Evolutionary conservation across 495 filamentous ascomycete species (phyloP).

Genomic region (Pseudoneurospora amorphoporcata): DNA sequence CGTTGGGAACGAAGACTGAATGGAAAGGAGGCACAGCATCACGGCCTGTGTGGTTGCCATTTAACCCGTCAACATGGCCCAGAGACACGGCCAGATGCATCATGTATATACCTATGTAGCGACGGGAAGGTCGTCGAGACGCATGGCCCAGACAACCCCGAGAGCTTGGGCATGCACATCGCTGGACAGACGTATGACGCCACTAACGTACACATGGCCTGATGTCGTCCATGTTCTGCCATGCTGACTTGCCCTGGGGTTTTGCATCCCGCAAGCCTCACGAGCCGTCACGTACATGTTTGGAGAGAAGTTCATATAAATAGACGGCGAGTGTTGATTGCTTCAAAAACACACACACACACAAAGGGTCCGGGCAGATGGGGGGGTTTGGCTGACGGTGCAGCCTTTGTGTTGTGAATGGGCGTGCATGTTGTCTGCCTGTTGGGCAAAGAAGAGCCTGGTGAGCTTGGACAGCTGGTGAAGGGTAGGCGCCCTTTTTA

Average conservation of each 20-base stretch:
- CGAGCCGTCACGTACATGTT: not conserved
- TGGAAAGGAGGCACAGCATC: not conserved
- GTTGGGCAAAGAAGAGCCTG: not conserved
- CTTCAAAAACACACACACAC: not conserved
- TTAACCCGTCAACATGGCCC: not conserved
- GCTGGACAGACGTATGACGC: not conserved
- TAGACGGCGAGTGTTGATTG: not conserved
- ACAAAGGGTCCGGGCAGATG: not conserved
- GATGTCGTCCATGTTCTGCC: not conserved
- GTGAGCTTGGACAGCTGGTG: not conserved
- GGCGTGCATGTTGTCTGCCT: not conserved
- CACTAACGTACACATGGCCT: not conserved
- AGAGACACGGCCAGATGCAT: not conserved
- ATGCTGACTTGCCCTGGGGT: not conserved
- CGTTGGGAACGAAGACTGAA: not conserved
- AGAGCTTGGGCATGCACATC: not conserved
- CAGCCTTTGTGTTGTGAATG: not conserved
- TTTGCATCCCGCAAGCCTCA: not conserved
- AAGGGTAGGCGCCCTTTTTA: not conserved
- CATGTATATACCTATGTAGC: not conserved
- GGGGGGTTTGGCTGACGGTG: not conserved
- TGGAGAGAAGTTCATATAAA: not conserved
- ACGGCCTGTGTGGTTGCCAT: not conserved
- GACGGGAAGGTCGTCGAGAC: not conserved
- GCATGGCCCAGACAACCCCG: not conserved